Conservation (phyloP, 768 basidiomycete species). For the Pleurotus eryngii region DNA sequence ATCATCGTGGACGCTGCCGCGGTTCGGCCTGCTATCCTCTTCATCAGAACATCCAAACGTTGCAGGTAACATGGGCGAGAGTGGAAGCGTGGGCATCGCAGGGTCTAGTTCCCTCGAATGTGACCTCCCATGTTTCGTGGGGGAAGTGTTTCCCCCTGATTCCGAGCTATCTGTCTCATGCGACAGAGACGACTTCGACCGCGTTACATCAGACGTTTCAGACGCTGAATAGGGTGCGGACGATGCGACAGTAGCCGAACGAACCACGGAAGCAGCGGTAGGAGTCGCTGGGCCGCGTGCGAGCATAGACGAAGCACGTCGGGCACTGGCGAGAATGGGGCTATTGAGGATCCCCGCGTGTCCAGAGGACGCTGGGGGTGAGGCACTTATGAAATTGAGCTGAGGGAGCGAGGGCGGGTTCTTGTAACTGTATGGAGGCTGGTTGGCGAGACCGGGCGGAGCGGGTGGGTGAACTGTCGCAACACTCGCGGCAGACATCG, state of each 20-base stretch:
- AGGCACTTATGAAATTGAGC: constrained; percentile 6
- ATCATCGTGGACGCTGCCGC: constrained; percentile 3
- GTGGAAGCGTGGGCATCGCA: not conserved
- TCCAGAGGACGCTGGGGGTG: not conserved
- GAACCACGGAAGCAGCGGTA: not conserved
- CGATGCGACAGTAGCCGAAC: not conserved
- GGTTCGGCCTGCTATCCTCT: not conserved
- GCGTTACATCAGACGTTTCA: not conserved
- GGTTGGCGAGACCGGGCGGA: not conserved
- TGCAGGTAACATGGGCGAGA: constrained; percentile 8
- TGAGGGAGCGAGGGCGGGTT: constrained; percentile 3
- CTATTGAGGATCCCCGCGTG: constrained; percentile 4
- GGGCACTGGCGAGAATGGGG: not conserved
- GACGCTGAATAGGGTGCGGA: not conserved
- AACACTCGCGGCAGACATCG: not conserved
- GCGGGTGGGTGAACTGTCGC: not conserved
- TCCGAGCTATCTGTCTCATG: not conserved
- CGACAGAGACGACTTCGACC: not conserved
- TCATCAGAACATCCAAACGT: constrained; percentile 9
- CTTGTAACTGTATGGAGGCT: not conserved
- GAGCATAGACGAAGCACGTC: constrained; percentile 5
- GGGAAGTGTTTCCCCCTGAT: not conserved
- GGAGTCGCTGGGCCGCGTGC: not conserved
- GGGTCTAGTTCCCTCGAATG: constrained; percentile 7
- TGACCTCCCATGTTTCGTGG: constrained; percentile 1